phyloP scores from a whole-genome alignment of 768 basidiomycete genomes.

The Leucosporidium creatinivorum region DNA sequence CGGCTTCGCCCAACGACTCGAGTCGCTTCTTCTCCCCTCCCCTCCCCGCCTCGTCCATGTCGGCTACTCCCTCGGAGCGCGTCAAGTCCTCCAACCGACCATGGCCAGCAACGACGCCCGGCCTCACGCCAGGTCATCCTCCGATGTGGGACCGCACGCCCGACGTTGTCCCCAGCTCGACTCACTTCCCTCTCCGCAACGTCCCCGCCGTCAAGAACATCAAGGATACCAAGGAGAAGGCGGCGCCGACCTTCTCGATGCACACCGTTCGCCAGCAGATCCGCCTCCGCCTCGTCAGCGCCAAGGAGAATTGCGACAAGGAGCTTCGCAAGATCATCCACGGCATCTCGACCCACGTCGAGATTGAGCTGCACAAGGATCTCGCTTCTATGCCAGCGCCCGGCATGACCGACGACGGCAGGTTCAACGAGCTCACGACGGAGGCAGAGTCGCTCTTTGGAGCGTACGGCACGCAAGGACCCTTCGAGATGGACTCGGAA shows the following conservation, averaged over 20 bases:
- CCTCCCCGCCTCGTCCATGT: neutral
- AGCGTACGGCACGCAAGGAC: slow-evolving; percentile 9
- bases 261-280: slow-evolving; percentile 69
- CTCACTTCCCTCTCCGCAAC: slow-evolving; percentile 9
- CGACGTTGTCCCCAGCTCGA: slow-evolving; percentile 30
- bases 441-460: slow-evolving; percentile 11
- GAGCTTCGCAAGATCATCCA: slow-evolving; percentile 89
- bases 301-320: slow-evolving; percentile 94
- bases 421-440: slow-evolving; percentile 19
- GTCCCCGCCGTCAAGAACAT: neutral
- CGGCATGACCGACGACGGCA: neutral
- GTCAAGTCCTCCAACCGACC: neutral
- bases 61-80: neutral
- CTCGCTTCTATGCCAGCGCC: slow-evolving; percentile 48
- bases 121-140: slow-evolving; percentile 29
- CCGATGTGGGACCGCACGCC: slow-evolving; percentile 37
- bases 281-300: slow-evolving; percentile 80
- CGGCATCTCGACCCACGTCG: slow-evolving; percentile 89
- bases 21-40: slow-evolving; percentile 1
- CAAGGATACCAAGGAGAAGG: slow-evolving; percentile 9
- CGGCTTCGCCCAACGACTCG: neutral
- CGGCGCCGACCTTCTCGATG: slow-evolving; percentile 34
- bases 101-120: slow-evolving; percentile 11
- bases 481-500: slow-evolving; percentile 26
- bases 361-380: slow-evolving; percentile 73